These are phyloP conservation scores for Pyrenophora teres DNA, from an alignment of 2,329 filamentous ascomycete genomes.

Conservation along the genomic window DNA sequence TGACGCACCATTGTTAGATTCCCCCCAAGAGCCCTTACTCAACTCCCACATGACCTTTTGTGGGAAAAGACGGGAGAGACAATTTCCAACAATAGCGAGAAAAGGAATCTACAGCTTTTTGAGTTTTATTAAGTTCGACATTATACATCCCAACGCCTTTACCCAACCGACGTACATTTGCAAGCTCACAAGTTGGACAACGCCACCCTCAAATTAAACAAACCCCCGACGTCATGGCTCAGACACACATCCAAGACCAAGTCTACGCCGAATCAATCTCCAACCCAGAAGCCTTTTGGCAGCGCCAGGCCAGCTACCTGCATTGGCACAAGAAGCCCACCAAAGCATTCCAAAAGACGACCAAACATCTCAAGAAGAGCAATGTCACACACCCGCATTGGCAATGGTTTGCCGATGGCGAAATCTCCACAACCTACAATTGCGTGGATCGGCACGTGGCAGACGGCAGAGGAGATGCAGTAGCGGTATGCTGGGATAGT, in stretches of 20 bases:
- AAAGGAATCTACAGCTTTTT: no score
- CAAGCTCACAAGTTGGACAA: no score
- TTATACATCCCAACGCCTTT: no score
- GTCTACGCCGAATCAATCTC: constrained; percentile 63
- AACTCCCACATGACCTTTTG: no score
- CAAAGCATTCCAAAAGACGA: constrained; percentile 62
- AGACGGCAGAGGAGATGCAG: constrained; percentile 69
- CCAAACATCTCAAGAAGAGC: constrained; percentile 65
- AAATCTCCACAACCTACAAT: constrained; percentile 91
- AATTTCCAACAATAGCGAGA: no score
- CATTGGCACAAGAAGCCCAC: constrained; percentile 80
- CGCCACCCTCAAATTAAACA: no score
- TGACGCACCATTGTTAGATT: no score
- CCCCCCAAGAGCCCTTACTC: no score
- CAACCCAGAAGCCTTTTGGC: constrained; percentile 77
- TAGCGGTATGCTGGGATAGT: constrained; percentile 86
- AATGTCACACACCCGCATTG: constrained; percentile 74
- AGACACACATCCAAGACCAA: constrained; percentile 52
- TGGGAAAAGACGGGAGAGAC: no score
- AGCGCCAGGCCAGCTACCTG: constrained; percentile 71
- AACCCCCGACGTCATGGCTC: constrained; percentile 2
- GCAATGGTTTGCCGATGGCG: constrained; percentile 88
- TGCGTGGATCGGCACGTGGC: constrained; percentile 88
- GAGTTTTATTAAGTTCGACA: no score
- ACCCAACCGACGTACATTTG: no score